Conservation (phyloP, 2,329 filamentous ascomycete species). For the Piedraia hortae region DNA sequence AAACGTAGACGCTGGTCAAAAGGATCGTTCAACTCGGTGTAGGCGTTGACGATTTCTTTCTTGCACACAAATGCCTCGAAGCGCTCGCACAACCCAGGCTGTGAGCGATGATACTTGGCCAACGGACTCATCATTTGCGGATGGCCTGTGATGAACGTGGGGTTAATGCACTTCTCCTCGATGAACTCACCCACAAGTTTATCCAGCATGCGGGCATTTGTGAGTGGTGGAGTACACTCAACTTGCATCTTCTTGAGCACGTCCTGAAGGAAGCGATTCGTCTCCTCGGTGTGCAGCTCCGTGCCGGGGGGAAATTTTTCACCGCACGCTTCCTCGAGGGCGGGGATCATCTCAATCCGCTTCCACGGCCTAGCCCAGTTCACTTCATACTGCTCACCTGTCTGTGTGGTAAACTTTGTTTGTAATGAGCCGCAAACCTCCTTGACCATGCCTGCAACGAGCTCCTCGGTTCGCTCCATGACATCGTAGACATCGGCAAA, state of each 20-base stretch:
- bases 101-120: slow-evolving; percentile 73
- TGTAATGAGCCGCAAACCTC: slow-evolving; percentile 39
- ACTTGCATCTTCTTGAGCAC: slow-evolving; percentile 74
- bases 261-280: slow-evolving; percentile 60
- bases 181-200: slow-evolving; percentile 78
- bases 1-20: slow-evolving; percentile 80
- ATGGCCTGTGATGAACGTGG: slow-evolving; percentile 74
- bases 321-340: slow-evolving; percentile 63
- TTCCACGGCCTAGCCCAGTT: slow-evolving; percentile 95
- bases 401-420: slow-evolving; percentile 51
- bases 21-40: slow-evolving; percentile 93
- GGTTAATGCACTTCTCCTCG: slow-evolving; percentile 78
- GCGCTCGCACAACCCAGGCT: slow-evolving; percentile 70
- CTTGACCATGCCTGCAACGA: slow-evolving; percentile 74
- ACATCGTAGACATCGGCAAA: slow-evolving; percentile 66
- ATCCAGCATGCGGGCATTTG: slow-evolving; percentile 89
- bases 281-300: slow-evolving; percentile 69
- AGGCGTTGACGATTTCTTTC: slow-evolving; percentile 91
- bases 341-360: slow-evolving; percentile 83
- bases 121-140: slow-evolving; percentile 68
- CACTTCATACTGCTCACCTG: slow-evolving; percentile 63
- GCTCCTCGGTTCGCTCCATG: slow-evolving; percentile 74
- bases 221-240: slow-evolving; percentile 69
- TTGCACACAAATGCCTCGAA: slow-evolving; percentile 95
- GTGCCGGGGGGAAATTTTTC: slow-evolving; percentile 84